A percentile compares a stretch with the other conserved stretches of the same genome.
Conservation (phyloP, 2,329 filamentous ascomycete species). For the Phoma sp. region DNA sequence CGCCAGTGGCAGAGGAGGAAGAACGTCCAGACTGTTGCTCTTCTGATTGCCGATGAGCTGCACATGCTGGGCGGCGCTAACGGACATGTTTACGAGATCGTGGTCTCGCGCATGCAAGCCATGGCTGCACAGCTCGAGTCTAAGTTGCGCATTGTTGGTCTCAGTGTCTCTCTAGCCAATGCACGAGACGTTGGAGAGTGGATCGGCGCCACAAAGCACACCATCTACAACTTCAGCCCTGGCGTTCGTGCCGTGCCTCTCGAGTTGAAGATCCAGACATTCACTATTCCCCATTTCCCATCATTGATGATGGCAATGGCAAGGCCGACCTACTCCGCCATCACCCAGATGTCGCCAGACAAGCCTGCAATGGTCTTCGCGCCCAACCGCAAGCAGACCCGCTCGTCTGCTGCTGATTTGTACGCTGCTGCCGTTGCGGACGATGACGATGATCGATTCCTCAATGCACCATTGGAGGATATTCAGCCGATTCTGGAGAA, state of each 20-base stretch:
- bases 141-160: constrained; percentile 83
- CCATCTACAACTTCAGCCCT: constrained; percentile 98
- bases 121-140: constrained; percentile 89
- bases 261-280: constrained; percentile 94
- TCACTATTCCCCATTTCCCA: constrained; percentile 94
- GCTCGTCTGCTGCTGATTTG: constrained; percentile 84
- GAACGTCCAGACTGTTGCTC: constrained; percentile 87
- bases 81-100: constrained; percentile 92
- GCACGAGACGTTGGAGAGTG: constrained; percentile 95
- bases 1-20: constrained; percentile 96
- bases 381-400: constrained; percentile 90
- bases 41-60: constrained; percentile 95
- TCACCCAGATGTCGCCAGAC: constrained; percentile 85
- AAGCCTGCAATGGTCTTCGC: constrained; percentile 94
- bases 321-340: constrained; percentile 87
- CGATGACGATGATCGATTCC: constrained; percentile 91
- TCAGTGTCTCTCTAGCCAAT: constrained; percentile 92
- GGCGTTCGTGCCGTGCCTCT: constrained; percentile 87
- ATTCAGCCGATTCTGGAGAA: constrained; percentile 81
- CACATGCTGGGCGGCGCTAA: constrained; percentile 88
- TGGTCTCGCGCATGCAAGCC: constrained; percentile 97
- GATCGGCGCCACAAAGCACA: constrained; percentile 97
- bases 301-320: constrained; percentile 99
- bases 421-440: constrained; percentile 87
- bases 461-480: constrained; percentile 83